Evolutionary conservation across 164 flowering plant species (phyloP), one percentile per base, ranked within the genome.

Genomic region (Macadamia integrifolia): DNA sequence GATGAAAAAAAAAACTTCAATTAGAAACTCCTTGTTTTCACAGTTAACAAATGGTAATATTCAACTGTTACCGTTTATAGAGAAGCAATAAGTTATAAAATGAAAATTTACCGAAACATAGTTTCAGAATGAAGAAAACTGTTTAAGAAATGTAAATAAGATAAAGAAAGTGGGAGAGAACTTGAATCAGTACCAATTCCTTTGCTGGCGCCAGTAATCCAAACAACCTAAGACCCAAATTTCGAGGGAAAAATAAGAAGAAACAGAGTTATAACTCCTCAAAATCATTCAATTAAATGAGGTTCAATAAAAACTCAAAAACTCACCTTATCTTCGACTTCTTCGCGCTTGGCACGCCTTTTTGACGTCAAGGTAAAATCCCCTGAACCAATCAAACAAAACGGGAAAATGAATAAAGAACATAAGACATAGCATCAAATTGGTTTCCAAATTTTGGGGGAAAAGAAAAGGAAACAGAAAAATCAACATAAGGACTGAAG

Each of bases 141-240:
- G 5, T 35, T 35, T 35, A 35, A 35, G 40, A 2, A 35, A 35
- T 35, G 40, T 35, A 23, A 7, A 63, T 49, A 12, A 63, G 18
- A 46, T 46, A 46, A 46, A 58, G 40, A 35, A 60, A 55, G 6
- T 13, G 12, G 17, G 43, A 63, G 65, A 56, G 49, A 17, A 3
- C 46, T 23, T 14, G 30, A 66, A 67, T 29, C 42, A 64, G 78
- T 64, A 93, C 98, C 98, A 3, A 90, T 93, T 72, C 98, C 98
- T 2, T 95, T 89, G 80, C 98, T 90, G 5, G 97, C 97, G 6
- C 98, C 98, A 57, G 98, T 89, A 61, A 93, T 88, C 98, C 98
- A 93, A 68, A 90, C 74, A 66, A 93, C 96, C 98, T 90, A 50
- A 55, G 40, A n/a, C 40, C 13, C 49, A 71, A 60, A 70, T 14